Conservation (phyloP, 176 grass and related monocot species). For the Eremochloa ophiuroides region DNA sequence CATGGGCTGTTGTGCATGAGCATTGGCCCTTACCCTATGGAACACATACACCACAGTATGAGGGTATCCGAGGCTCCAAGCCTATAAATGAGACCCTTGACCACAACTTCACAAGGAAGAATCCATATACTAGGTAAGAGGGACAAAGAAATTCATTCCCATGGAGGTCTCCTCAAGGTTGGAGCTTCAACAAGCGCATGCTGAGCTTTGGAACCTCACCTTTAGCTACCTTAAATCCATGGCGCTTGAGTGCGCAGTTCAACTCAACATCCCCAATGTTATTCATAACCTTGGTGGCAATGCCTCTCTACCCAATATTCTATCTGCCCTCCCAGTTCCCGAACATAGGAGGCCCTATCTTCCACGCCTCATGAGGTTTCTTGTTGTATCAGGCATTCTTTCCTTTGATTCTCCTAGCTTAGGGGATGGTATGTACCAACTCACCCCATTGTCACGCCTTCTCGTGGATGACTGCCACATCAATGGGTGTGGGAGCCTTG, state of each 20-base stretch:
- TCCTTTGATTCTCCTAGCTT: not conserved
- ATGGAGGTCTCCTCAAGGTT: not conserved
- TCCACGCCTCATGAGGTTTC: constrained; percentile 29
- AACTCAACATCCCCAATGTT: constrained; percentile 37
- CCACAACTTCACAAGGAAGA: not conserved
- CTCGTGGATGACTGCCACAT: not conserved
- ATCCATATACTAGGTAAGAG: not conserved
- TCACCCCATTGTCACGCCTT: constrained; percentile 22
- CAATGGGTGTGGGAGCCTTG: not conserved
- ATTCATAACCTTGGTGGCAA: constrained; percentile 20
- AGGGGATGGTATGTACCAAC: not conserved
- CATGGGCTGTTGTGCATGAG: not conserved
- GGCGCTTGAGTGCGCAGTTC: constrained; percentile 34
- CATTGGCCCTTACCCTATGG: not conserved
- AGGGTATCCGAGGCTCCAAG: not conserved
- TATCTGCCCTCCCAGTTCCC: constrained; percentile 5
- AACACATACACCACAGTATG: not conserved
- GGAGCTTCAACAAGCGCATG: constrained; percentile 22
- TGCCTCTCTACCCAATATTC: constrained; percentile 20
- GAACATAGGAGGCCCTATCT: not conserved
- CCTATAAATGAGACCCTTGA: not conserved
- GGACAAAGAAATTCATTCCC: not conserved
- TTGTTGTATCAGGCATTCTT: constrained; percentile 7
- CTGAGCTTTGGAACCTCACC: constrained; percentile 25
- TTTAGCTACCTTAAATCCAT: constrained; percentile 29